Evolutionary conservation across 78 protist genomes (phyloP), one percentile per base, ranked within the genome.

Genomic region (Isochrysis galbana): DNA sequence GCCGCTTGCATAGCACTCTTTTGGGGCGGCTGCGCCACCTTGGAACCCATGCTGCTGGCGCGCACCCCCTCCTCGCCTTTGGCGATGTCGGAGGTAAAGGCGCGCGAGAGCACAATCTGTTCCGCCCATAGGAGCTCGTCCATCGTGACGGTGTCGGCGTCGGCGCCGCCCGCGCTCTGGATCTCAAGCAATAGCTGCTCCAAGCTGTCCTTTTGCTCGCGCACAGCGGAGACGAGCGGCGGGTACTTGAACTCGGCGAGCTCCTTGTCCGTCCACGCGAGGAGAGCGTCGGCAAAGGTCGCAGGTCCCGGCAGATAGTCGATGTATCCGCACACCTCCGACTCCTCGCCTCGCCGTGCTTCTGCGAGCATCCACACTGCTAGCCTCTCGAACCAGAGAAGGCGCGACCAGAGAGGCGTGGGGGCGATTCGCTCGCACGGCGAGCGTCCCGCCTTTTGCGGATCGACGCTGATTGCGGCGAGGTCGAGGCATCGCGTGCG

Each of bases 51-150:
- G 29, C 29, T 14, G 14, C 61, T 14, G 29, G 61, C 7, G 29
- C 29, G 7, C 29, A 14, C 61, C 29, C 61, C 61, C 29, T 14
- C 29, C 61, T 51, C 61, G 61, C 61, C 61, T 14, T 51, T 51
- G 26, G 45, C 47, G 84, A 77, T 77, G 47, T 14, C n/a, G n/a
- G 84, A 77, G 84, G 84, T 1, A 46, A 77, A 77, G 36, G 84
- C 84, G 47, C 84, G 84, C 25, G 84, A 77, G 84, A 77, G 84
- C 46, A 77, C 84, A 17, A 77, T 41, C 84, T 77, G 84, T 46
- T 17, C 14, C 47, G 84, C 84, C 84, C 84, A 77, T 17, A 17
- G 11, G 34, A 77, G n/a, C 47, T 77, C 84, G 32, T 77, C 44
- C 14, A 77, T 41, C 46, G 84, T 39, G 34, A 39, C 84, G 29